These are phyloP conservation scores for Botrytis medusae DNA, from an alignment of 2,329 filamentous ascomycete species.

Conservation along the genomic window DNA sequence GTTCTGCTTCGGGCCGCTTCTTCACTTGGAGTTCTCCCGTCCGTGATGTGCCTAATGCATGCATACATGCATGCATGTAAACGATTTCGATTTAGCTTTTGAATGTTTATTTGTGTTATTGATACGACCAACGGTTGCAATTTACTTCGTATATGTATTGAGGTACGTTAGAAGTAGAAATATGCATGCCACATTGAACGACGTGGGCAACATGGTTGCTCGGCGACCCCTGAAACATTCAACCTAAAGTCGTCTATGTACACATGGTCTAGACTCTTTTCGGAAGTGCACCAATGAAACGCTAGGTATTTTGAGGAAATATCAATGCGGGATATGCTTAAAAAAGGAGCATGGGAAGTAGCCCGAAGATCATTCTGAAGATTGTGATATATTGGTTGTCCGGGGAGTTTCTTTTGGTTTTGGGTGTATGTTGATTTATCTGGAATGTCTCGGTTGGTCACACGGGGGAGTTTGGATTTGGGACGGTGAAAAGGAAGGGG, in stretches of 20 bases:
- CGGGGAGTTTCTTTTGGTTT: neutral
- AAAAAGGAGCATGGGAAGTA: neutral
- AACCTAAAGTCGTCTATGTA: neutral
- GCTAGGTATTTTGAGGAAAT: neutral
- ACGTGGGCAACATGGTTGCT: slow-evolving; percentile 10
- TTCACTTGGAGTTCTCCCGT: neutral
- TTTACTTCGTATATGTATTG: neutral
- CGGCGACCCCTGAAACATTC: slow-evolving; percentile 10
- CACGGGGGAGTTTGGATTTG: neutral
- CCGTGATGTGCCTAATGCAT: neutral
- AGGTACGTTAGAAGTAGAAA: neutral
- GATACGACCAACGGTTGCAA: neutral
- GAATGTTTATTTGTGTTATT: neutral
- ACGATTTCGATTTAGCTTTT: neutral
- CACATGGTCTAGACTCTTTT: neutral
- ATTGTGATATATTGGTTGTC: slow-evolving; percentile 13
- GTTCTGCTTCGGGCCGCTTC: neutral
- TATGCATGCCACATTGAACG: neutral
- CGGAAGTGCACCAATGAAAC: neutral
- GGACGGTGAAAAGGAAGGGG: neutral
- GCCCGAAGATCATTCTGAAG: neutral
- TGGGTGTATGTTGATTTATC: neutral
- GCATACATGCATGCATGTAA: neutral
- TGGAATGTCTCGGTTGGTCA: slow-evolving; percentile 6
- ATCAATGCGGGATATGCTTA: neutral